Conservation (phyloP, 176 grass and related monocot species). For the Chrysopogon serrulatus region DNA sequence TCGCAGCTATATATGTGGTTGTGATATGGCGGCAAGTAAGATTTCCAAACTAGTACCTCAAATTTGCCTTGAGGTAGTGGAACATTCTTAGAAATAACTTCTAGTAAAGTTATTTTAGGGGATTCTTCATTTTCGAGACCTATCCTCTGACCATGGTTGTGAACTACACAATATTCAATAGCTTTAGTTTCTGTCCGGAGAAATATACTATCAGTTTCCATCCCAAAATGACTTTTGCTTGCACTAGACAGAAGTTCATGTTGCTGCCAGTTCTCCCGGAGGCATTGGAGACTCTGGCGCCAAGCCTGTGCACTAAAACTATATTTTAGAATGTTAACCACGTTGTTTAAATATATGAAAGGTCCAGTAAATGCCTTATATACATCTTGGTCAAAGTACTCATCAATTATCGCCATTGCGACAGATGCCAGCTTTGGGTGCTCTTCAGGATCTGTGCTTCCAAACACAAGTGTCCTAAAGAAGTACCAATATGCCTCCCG, state of each 20-base stretch:
- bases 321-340: not conserved
- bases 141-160: too few species aligned
- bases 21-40: not conserved
- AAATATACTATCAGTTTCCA: too few species aligned
- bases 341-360: not conserved
- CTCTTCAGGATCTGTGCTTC: not conserved
- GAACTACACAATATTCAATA: too few species aligned
- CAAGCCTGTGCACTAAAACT: not conserved
- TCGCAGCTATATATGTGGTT: not conserved
- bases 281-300: too few species aligned
- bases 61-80: not conserved
- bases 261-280: too few species aligned
- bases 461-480: too few species aligned
- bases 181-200: too few species aligned
- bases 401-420: not conserved
- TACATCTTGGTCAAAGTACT: not conserved
- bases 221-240: too few species aligned
- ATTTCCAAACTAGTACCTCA: not conserved
- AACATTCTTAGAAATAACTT: not conserved
- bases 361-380: not conserved
- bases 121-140: not conserved
- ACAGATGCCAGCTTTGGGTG: not conserved
- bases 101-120: not conserved
- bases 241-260: too few species aligned
- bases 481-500: too few species aligned